Conservation (phyloP, 2,329 filamentous ascomycete genomes). For the Claviceps monticola region DNA sequence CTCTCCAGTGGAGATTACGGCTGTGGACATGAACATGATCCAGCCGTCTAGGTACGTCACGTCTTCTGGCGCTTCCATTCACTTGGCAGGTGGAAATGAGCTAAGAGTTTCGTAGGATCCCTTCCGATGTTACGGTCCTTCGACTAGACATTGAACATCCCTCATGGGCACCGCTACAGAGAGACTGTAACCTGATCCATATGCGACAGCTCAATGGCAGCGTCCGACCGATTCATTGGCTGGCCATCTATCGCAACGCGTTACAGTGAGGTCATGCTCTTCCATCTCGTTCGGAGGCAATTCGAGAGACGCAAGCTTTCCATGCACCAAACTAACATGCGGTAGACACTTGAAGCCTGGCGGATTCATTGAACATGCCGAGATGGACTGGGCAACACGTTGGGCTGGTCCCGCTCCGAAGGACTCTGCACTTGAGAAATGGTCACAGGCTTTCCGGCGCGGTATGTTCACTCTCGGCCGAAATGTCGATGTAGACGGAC, state of each 20-base stretch:
- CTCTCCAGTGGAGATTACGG: slow-evolving; percentile 16
- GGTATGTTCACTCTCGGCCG: slow-evolving; percentile 53
- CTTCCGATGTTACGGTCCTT: slow-evolving; percentile 38
- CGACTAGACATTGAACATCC: slow-evolving; percentile 66
- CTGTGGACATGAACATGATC: slow-evolving; percentile 26
- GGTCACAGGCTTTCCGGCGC: slow-evolving; percentile 54
- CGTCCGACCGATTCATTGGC: slow-evolving; percentile 55
- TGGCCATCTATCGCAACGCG: slow-evolving; percentile 55
- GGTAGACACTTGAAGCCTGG: slow-evolving; percentile 64
- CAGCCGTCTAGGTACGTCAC: slow-evolving; percentile 19
- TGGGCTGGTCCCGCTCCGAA: slow-evolving; percentile 51
- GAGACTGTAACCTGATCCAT: slow-evolving; percentile 68
- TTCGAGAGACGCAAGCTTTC: too few species aligned
- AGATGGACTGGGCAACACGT: slow-evolving; percentile 70
- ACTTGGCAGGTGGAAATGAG: background rate
- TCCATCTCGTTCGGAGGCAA: too few species aligned
- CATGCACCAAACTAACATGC: background rate
- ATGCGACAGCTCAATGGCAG: slow-evolving; percentile 67
- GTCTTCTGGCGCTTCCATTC: slow-evolving; percentile 11
- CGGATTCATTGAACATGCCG: slow-evolving; percentile 74
- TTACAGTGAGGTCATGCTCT: slow-evolving; percentile 40
- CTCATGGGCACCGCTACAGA: slow-evolving; percentile 36
- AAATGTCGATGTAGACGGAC: slow-evolving; percentile 45
- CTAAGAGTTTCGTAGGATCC: slow-evolving; percentile 42
- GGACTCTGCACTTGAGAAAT: slow-evolving; percentile 46